Evolutionary conservation across 2,329 filamentous ascomycete species (phyloP).

Genomic region (Venturia effusa): DNA sequence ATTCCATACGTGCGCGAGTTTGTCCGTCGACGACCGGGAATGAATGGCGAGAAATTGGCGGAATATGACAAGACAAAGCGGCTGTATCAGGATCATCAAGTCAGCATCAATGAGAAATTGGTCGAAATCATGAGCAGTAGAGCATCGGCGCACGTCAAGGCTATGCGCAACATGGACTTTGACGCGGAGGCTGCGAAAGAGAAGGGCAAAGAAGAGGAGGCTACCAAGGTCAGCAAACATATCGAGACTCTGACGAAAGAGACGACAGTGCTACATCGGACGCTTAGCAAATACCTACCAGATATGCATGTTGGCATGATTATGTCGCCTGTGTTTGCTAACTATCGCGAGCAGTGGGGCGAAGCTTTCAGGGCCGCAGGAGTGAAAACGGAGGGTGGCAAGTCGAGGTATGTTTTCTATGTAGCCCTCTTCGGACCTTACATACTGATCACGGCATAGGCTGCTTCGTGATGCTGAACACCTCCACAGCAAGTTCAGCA

Average conservation of each 20-base stretch:
- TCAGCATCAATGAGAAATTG: slow-evolving; percentile 82
- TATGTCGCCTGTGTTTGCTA: slow-evolving; percentile 74
- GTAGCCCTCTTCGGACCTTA: slow-evolving; percentile 13
- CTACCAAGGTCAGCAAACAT: slow-evolving; percentile 48
- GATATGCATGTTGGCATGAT: slow-evolving; percentile 69
- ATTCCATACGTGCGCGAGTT: slow-evolving; percentile 89
- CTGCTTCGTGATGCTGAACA: slow-evolving; percentile 67
- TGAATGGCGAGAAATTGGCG: slow-evolving; percentile 45
- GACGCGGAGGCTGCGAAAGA: slow-evolving; percentile 34
- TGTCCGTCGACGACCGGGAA: slow-evolving; percentile 58
- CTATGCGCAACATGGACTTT: slow-evolving; percentile 68
- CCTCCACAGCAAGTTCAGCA: slow-evolving; percentile 59
- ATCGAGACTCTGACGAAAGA: slow-evolving; percentile 85
- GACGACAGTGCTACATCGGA: slow-evolving; percentile 72
- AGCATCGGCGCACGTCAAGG: slow-evolving; percentile 61
- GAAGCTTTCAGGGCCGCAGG: slow-evolving; percentile 55
- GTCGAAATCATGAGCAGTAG: slow-evolving; percentile 84
- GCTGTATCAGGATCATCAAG: slow-evolving; percentile 78
- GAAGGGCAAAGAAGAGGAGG: slow-evolving; percentile 17
- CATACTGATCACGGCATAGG: slow-evolving; percentile 33
- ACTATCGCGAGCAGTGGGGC: slow-evolving; percentile 70
- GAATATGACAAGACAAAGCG: slow-evolving; percentile 85
- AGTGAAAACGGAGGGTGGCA: slow-evolving; percentile 56
- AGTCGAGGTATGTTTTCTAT: slow-evolving; percentile 50
- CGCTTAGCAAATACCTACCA: slow-evolving; percentile 70